phyloP scores from a whole-genome alignment of 352 stramenopile species.

The Phytophthora brassicae region DNA sequence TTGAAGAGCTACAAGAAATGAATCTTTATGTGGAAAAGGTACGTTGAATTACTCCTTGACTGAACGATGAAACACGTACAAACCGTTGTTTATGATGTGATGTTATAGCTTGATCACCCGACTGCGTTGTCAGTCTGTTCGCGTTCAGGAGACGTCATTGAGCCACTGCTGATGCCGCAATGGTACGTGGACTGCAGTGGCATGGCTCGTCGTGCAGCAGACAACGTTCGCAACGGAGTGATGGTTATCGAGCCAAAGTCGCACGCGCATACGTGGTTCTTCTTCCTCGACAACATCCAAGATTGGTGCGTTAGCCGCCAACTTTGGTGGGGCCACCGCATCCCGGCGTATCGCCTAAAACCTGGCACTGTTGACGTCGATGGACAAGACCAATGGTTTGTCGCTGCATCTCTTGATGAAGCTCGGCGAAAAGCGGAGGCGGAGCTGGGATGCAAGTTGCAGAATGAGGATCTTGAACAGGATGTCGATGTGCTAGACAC shows the following conservation, averaged over 20 bases:
- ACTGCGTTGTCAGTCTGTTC: constrained; percentile 95
- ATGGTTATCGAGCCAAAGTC: constrained; percentile 95
- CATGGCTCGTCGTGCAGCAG: constrained; percentile 94
- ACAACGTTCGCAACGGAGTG: constrained; percentile 94
- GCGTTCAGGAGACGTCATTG: constrained; percentile 97
- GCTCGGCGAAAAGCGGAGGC: constrained; percentile 88
- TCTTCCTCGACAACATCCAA: constrained; percentile 98
- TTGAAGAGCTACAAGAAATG: constrained; percentile 89
- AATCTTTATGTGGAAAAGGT: constrained; percentile 94
- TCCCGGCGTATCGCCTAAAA: constrained; percentile 95
- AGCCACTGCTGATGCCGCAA: constrained; percentile 99
- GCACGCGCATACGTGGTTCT: constrained; percentile 95
- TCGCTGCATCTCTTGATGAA: constrained; percentile 91
- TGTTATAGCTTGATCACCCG: constrained; percentile 62
- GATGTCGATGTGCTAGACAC: constrained; percentile 99
- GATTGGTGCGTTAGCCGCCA: constrained; percentile 99
- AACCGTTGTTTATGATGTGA: background rate
- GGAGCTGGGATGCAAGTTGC: constrained; percentile 68
- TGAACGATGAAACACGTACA: no score
- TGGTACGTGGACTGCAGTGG: constrained; percentile 98
- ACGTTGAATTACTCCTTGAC: constrained; percentile 33
- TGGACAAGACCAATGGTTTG: constrained; percentile 90
- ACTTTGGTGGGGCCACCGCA: constrained; percentile 99
- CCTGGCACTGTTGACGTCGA: constrained; percentile 12
- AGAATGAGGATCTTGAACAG: constrained; percentile 91